phyloP scores from a whole-genome alignment of 2,329 filamentous ascomycete species.

The Mycosphaerella arachidis region DNA sequence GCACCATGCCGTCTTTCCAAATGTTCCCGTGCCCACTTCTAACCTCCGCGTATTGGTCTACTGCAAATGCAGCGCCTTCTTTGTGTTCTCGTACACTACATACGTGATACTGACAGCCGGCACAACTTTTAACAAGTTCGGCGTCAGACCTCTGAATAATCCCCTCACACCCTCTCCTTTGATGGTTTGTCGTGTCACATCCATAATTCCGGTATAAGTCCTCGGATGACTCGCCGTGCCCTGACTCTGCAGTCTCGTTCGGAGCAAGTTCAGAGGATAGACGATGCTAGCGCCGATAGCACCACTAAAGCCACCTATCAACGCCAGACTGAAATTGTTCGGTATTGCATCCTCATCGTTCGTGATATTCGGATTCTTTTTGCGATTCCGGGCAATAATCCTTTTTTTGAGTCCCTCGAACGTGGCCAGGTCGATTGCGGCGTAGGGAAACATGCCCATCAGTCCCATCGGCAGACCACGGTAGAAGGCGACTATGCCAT shows the following conservation, averaged over 20 bases:
- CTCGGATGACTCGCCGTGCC: slow-evolving; percentile 81
- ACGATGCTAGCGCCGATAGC: slow-evolving; percentile 90
- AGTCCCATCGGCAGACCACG: slow-evolving; percentile 91
- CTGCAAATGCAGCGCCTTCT: slow-evolving; percentile 55
- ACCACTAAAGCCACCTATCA: slow-evolving; percentile 86
- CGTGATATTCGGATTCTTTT: slow-evolving; percentile 48
- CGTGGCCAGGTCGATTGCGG: slow-evolving; percentile 90
- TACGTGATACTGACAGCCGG: slow-evolving; percentile 91
- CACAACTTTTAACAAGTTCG: slow-evolving; percentile 92
- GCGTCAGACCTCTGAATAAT: slow-evolving; percentile 90
- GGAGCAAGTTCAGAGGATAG: slow-evolving; percentile 89
- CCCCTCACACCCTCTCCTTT: slow-evolving; percentile 77
- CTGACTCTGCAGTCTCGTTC: slow-evolving; percentile 82
- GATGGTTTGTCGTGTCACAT: slow-evolving; percentile 80
- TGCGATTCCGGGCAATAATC: slow-evolving; percentile 63
- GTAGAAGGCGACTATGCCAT: slow-evolving; percentile 74
- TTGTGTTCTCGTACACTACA: slow-evolving; percentile 87
- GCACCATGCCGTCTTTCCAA: not conserved
- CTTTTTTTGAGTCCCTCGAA: slow-evolving; percentile 86
- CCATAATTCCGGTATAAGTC: slow-evolving; percentile 82
- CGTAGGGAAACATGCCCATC: slow-evolving; percentile 95
- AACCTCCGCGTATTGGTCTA: not conserved
- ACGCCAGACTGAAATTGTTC: slow-evolving; percentile 76
- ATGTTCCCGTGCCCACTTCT: not conserved
- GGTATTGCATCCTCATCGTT: slow-evolving; percentile 76